These are phyloP conservation scores for Cydonia oblonga DNA, from an alignment of 331 rosid genomes.

Conservation along the genomic window DNA sequence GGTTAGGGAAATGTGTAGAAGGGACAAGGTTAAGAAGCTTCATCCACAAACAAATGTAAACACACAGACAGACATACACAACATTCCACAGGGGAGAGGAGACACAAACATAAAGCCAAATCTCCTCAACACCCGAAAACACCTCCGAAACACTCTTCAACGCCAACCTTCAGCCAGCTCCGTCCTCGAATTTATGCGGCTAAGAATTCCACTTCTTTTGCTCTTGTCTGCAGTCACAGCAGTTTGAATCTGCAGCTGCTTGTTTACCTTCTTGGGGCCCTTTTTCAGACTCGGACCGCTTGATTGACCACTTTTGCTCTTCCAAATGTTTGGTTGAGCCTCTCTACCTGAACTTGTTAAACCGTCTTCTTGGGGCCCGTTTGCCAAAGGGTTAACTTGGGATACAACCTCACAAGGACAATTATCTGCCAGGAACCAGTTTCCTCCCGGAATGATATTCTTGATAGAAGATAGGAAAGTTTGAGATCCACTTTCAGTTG, in stretches of 20 bases:
- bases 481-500: constrained; percentile 26
- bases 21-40: constrained; percentile 13
- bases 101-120: not conserved
- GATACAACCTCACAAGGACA: constrained; percentile 65
- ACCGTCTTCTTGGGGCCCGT: constrained; percentile 34
- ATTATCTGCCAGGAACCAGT: constrained; percentile 38
- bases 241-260: constrained; percentile 18
- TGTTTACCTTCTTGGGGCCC: constrained; percentile 31
- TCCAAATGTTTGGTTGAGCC: constrained; percentile 27
- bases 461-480: constrained; percentile 35
- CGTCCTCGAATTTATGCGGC: constrained; percentile 61
- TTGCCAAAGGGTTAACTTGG: constrained; percentile 42
- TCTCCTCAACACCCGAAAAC: constrained; percentile 7
- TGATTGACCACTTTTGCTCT: constrained; percentile 40
- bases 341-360: constrained; percentile 15
- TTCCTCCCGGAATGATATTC: constrained; percentile 34
- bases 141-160: constrained; percentile 22
- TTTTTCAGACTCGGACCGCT: constrained; percentile 23
- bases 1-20: constrained; percentile 22
- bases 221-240: constrained; percentile 39
- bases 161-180: constrained; percentile 93
- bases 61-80: constrained; percentile 13
- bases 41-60: constrained; percentile 26
- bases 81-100: constrained; percentile 20
- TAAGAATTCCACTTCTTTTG: constrained; percentile 42